Evolutionary conservation across 345 rosid genomes (phyloP), one percentile per base, ranked within the genome.

Genomic region (Triadica sebifera): DNA sequence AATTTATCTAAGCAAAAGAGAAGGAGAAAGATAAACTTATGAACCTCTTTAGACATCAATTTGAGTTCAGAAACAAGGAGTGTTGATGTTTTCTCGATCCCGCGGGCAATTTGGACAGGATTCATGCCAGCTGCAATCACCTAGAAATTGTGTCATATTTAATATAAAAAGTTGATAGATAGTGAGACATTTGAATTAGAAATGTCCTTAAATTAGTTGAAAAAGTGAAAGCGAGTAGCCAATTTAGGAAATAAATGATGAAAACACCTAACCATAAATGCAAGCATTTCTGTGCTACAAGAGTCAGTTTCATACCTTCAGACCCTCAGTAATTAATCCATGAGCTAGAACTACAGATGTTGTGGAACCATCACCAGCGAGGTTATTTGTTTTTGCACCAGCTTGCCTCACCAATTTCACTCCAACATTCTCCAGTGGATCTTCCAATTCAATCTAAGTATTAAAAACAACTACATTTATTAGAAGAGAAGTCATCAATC

Each of bases 351-450:
- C 16, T 74, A 94, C 83, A 72, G 98, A 89, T 43, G 98, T 92
- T 39, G 95, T 92, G 69, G 95, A 94, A 73, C 98, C 98, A 85
- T 94, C 97, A 78, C 97, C 97, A 0, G 95, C 98, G 74, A 88
- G 94, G 56, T 90, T 91, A 85, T 92, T 94, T 74, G 97, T 94
- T 81, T 84, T 94, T 24, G 97, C 97, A 76, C 97, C 98, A 6
- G 98, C 95, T 85, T 92, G 98, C 81, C 98, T 92, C 82, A 92
- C 94, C 87, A 94, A 81, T 80, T 92, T 94, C 67, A 92, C 97
- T 75, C 98, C 98, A 81, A 94, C 93, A 83, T 94, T 92, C 87
- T 90, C 98, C 77, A 94, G 61, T 2, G 98, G 91, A 41, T 92
- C 97, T 78, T 89, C 98, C 83, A 92, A 81, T 73, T 89, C 98